phyloP scores from a whole-genome alignment of 1,284 basidiomycete species.

The Waitea zeae region DNA sequence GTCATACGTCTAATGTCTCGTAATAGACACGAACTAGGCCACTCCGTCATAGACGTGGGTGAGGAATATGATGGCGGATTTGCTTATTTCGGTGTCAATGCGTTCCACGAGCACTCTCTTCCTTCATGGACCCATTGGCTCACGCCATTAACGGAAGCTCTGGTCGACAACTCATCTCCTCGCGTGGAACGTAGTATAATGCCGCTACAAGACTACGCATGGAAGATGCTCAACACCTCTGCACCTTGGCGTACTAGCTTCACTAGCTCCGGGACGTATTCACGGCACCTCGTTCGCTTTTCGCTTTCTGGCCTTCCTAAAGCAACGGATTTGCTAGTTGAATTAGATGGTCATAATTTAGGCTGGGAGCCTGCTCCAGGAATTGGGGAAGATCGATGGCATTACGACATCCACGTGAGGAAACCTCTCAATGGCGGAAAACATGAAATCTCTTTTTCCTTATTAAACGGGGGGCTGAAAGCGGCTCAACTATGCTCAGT shows the following conservation, averaged over 20 bases:
- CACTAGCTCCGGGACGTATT: slow-evolving; percentile 46
- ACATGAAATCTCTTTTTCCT: slow-evolving; percentile 38
- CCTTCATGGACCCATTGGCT: slow-evolving; percentile 66
- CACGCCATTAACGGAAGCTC: too few relatives aligned
- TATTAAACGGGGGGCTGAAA: slow-evolving; percentile 34
- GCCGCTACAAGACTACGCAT: slow-evolving; percentile 61
- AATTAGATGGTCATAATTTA: slow-evolving; percentile 42
- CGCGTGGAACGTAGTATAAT: slow-evolving; percentile 58
- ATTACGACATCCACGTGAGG: slow-evolving; percentile 39
- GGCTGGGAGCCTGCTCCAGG: slow-evolving; percentile 34
- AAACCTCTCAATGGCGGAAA: slow-evolving; percentile 23
- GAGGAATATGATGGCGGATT: slow-evolving; percentile 79
- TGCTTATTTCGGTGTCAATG: slow-evolving; percentile 62
- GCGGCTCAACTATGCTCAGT: slow-evolving; percentile 58
- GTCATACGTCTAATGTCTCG: neutral
- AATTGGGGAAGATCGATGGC: slow-evolving; percentile 55
- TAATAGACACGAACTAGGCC: slow-evolving; percentile 62
- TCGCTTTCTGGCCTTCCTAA: slow-evolving; percentile 63
- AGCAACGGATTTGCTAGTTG: slow-evolving; percentile 34
- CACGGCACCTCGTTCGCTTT: slow-evolving; percentile 47
- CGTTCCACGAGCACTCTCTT: slow-evolving; percentile 28
- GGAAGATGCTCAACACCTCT: slow-evolving; percentile 50
- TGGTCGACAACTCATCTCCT: slow-evolving; percentile 14
- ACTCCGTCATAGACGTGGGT: slow-evolving; percentile 65
- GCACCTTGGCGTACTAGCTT: slow-evolving; percentile 42